Base-by-base conservation (phyloP, 257 asterid genomes). In the Solanum appendiculatum region DNA sequence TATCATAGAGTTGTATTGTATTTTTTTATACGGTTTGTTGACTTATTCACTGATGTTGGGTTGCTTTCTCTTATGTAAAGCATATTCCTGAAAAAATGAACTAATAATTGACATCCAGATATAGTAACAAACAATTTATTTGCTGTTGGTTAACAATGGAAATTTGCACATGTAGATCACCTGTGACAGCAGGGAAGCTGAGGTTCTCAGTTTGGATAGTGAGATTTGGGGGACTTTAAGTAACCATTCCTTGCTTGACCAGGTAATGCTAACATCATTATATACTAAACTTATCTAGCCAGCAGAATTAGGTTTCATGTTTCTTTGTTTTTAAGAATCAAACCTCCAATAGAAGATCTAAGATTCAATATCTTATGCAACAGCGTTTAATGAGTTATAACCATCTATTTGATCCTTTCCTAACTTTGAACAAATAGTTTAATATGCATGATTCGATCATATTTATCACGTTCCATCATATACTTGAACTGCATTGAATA, bases 151-250 rank as follows among this genome's bases (percentile, higher is more conserved):
- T 80, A 80, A 80, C 85, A 78, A 80, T 80, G 40, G 63, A 80
- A 44, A 16, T 80, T 46, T 80, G 85, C 85, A 80, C 18, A 20
- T 80, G 85, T 85, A 91, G 90, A 63, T 89, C 73, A 91, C 88
- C 70, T 89, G 83, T 31, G 88, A 89, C 86, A 89, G 85, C 89
- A 91, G 92, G 87, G 85, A 88, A 73, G 87, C 89, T 75, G 92
- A 89, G 42, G 74, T 86, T 78, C 87, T 89, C 81, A 89, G 91
- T 86, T 89, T 92, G 91, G 91, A 91, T 82, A 42, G 87, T 66
- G 88, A 84, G 85, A 69, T 88, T 36, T 88, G 91, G 91, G 91
- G 87, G 86, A 87, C 85, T 48, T 81, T 87, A 86, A 90, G 89
- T 84, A 58, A 21, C 31, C 60, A 70, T 87, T 70, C 68, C 46